Conservation (phyloP, 805 yeast genomes). For the Pichia occidentalis region DNA sequence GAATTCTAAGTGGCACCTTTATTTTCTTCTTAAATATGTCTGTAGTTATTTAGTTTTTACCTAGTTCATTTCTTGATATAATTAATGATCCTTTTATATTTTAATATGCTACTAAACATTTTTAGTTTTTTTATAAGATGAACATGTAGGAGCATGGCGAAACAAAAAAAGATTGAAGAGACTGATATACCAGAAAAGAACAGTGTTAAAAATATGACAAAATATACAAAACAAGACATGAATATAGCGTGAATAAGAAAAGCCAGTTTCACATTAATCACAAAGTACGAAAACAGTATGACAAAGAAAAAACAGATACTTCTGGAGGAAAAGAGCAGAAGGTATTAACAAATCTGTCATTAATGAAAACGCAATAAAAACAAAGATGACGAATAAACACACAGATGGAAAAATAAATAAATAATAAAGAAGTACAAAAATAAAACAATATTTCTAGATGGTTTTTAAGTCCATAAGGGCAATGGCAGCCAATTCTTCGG, state of each 20-base stretch:
- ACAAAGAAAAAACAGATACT: background rate
- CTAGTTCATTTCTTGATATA: background rate
- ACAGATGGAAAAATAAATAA: background rate
- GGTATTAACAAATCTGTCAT: background rate
- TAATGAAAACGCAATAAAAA: background rate
- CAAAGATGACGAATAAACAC: background rate
- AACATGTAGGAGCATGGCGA: too few species aligned
- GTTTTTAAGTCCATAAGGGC: conserved; percentile 32
- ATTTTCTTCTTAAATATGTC: too few species aligned
- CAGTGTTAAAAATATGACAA: too few species aligned
- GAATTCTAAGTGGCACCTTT: conserved; percentile 34
- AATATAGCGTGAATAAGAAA: conserved; percentile 1
- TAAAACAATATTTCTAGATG: conserved; percentile 10
- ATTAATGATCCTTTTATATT: background rate
- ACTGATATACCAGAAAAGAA: too few species aligned
- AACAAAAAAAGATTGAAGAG: too few species aligned
- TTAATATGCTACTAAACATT: too few species aligned
- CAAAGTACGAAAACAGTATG: background rate
- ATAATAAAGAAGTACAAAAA: background rate
- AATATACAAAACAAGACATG: too few species aligned
- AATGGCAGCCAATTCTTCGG: conserved; percentile 31
- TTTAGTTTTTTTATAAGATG: too few species aligned
- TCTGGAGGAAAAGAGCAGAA: too few species aligned
- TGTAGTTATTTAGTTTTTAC: too few species aligned
- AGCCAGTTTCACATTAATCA: background rate